Evolutionary conservation across 495 filamentous ascomycete genomes (phyloP).

Genomic region (Podospora appendiculata): DNA sequence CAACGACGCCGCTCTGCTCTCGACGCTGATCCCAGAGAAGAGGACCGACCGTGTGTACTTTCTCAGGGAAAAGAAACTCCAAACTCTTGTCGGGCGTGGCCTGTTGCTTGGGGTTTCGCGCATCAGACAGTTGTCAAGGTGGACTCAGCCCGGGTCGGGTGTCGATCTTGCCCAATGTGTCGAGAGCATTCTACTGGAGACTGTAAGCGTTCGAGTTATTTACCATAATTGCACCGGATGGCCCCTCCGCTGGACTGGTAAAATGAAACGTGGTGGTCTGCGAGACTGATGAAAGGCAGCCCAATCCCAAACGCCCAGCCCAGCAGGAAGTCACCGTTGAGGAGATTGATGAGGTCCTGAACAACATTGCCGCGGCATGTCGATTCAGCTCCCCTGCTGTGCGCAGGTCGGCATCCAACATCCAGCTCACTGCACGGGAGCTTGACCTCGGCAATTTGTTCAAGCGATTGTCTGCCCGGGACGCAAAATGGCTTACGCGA

Average conservation of each 20-base stretch:
- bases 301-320: constrained; percentile 23
- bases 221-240: no score
- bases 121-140: constrained; percentile 53
- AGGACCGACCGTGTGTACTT: constrained; percentile 68
- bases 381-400: constrained; percentile 62
- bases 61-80: constrained; percentile 52
- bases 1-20: constrained; percentile 55
- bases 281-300: constrained; percentile 15
- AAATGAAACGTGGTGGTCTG: neutral
- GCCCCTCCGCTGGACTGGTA: no score
- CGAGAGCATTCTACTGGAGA: constrained; percentile 54
- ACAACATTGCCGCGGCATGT: constrained; percentile 55
- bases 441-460: constrained; percentile 48
- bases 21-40: constrained; percentile 65
- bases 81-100: constrained; percentile 55
- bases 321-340: constrained; percentile 54
- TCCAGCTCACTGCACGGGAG: constrained; percentile 29
- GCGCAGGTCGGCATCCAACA: constrained; percentile 36
- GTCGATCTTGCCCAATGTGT: constrained; percentile 66
- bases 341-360: constrained; percentile 62
- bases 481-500: constrained; percentile 86
- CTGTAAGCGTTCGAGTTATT: constrained; percentile 40
- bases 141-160: constrained; percentile 42
- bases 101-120: constrained; percentile 53
- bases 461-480: constrained; percentile 52